Base-by-base conservation (phyloP, 1,284 basidiomycete species). In the Malassezia dermatis region DNA sequence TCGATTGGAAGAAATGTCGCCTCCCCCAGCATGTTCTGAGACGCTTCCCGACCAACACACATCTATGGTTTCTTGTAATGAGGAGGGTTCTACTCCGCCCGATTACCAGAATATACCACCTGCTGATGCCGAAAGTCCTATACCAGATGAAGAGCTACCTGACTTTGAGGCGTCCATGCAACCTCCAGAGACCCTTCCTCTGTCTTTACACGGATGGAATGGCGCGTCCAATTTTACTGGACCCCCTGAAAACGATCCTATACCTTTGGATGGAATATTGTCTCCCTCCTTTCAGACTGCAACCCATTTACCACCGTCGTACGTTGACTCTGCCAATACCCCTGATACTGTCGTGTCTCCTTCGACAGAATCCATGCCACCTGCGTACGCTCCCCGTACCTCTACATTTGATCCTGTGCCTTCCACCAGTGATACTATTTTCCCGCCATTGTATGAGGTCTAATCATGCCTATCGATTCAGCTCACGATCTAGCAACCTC, bases 401-500 rank as follows among this genome's bases (percentile, higher is more conserved):
- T 11, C 8, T 39, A 11, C 35, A 28, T 51, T n/a, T 13, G 48
- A 51, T n/a, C 39, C 43, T 24, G n/a, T 17, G 24, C 12, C 43
- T 8, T n/a, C 15, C 34, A 27, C 30, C 8, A 42, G 19, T 39
- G 39, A 31, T 19, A 17, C 40, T 19, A 23, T 48, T 1, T 57
- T 57, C 34, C 55, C 55, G 4, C 50, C 55, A 1, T 13, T 57
- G 24, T 57, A 57, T 42, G 55, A 57, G 48, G 55, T 50, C 17
- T 57, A 40, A 11, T 34, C 10, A 12, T 12, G n/a, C 12, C 39
- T 46, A 40, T 32, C 39, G 40, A 37, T 39, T 37, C n/a, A 73
- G 41, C 35, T 73, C 70, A 10, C 70, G 62, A 51, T 68, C 64
- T 7, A 73, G 48, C 21, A 73, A 46, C 0, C 70, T 51, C 31